A percentile compares a stretch with the other conserved stretches of the same genome.
phyloP scores from a whole-genome alignment of 495 filamentous ascomycete genomes.

The Collariella sp. region DNA sequence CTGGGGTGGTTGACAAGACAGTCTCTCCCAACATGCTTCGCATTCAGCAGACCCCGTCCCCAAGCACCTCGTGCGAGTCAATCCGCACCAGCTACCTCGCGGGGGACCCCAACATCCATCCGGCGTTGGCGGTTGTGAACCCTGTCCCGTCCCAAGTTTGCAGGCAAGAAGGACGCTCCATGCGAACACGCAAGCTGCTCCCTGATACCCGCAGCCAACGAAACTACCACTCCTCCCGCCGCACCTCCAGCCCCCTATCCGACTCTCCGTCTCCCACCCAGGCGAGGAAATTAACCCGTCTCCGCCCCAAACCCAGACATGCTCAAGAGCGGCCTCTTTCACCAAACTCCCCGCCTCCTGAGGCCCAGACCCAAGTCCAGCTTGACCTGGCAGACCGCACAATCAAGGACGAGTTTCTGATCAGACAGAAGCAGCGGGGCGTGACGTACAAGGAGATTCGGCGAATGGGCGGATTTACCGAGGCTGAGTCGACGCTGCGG shows the following conservation, averaged over 20 bases:
- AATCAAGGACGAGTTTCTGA: slow-evolving; percentile 53
- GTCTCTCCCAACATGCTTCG: slow-evolving; percentile 34
- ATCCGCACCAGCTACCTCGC: slow-evolving; percentile 20
- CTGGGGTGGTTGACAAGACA: slow-evolving; percentile 6
- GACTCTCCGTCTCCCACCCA: background rate
- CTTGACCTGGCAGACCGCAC: slow-evolving; percentile 12
- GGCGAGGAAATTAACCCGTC: slow-evolving; percentile 2
- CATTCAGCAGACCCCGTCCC: slow-evolving; percentile 26
- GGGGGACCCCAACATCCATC: slow-evolving; percentile 13
- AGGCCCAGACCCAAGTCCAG: background rate
- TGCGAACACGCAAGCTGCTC: slow-evolving; percentile 27
- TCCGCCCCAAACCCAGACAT: background rate
- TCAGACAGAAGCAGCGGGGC: slow-evolving; percentile 54
- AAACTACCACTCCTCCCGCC: no score
- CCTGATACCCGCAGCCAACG: slow-evolving; percentile 13
- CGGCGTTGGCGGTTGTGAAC: background rate
- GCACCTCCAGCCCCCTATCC: background rate
- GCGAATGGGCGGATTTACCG: slow-evolving; percentile 51
- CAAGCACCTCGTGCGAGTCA: slow-evolving; percentile 29
- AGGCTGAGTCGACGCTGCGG: slow-evolving; percentile 81
- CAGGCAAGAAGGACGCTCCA: background rate
- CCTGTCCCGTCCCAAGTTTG: background rate
- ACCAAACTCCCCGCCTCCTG: background rate
- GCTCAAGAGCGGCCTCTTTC: background rate
- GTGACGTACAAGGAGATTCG: slow-evolving; percentile 78